A percentile compares a stretch with the other conserved stretches of the same genome.
These are phyloP conservation scores for Triticum dicoccoides DNA, from an alignment of 176 grass and related monocot species.

Conservation along the genomic window DNA sequence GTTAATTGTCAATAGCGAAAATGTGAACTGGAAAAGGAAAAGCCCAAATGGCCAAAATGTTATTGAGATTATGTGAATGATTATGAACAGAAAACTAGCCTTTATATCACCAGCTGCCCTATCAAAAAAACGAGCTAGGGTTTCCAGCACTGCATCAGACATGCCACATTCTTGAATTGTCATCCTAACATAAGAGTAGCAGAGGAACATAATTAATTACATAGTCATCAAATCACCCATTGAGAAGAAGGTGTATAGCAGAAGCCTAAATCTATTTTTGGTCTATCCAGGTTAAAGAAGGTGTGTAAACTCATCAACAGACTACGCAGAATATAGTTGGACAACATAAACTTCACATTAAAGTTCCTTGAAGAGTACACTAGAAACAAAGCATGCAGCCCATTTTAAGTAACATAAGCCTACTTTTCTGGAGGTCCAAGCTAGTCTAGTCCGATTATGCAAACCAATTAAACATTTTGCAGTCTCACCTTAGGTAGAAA, in stretches of 20 bases:
- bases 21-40: conserved; percentile 40
- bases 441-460: background rate
- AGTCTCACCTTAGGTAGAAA: background rate
- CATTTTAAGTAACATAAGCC: background rate
- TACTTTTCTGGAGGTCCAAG: background rate
- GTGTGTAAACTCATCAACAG: background rate
- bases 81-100: conserved; percentile 47
- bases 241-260: background rate
- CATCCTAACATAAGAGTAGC: conserved; percentile 55
- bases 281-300: conserved; percentile 1
- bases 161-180: conserved; percentile 73
- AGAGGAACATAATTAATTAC: background rate
- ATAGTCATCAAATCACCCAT: background rate
- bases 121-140: conserved; percentile 52
- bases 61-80: background rate
- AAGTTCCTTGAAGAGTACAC: background rate
- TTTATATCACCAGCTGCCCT: conserved; percentile 78
- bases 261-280: conserved; percentile 12
- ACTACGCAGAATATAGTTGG: background rate
- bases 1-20: conserved; percentile 15
- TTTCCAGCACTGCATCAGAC: conserved; percentile 70
- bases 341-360: background rate
- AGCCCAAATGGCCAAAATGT: conserved; percentile 18
- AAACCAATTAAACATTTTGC: background rate
- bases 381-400: background rate